Conservation (phyloP, 257 asterid genomes). For the Coffea eugenioides region DNA sequence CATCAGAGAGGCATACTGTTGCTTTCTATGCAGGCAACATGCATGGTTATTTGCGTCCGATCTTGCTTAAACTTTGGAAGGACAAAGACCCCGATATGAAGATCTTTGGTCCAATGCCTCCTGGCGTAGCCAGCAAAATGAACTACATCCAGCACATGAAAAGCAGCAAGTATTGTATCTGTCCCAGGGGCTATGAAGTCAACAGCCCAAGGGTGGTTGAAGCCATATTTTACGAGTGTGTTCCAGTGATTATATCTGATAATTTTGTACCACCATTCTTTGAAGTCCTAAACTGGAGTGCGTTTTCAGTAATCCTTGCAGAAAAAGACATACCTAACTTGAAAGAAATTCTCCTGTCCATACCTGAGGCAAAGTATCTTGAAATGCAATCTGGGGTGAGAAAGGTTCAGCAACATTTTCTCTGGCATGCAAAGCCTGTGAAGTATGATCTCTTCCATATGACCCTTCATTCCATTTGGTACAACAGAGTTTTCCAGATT, state of each 20-base stretch:
- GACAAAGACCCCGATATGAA: conserved; percentile 68
- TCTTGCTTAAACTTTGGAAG: conserved; percentile 68
- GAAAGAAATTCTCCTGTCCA: conserved; percentile 56
- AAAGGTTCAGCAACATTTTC: conserved; percentile 70
- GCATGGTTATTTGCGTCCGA: conserved; percentile 84
- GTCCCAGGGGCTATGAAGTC: conserved; percentile 91
- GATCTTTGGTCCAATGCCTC: conserved; percentile 78
- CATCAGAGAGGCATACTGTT: conserved; percentile 60
- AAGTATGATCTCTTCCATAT: conserved; percentile 87
- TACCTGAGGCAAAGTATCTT: conserved; percentile 55
- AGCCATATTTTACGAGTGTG: conserved; percentile 85
- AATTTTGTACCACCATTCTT: conserved; percentile 92
- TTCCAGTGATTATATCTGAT: conserved; percentile 82
- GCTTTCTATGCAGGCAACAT: conserved; percentile 80
- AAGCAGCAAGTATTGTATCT: conserved; percentile 80
- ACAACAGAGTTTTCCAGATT: conserved; percentile 58
- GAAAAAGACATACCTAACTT: conserved; percentile 70
- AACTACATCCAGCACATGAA: conserved; percentile 79
- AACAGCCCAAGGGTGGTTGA: conserved; percentile 93
- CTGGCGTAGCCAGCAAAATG: conserved; percentile 83
- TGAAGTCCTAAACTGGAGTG: conserved; percentile 75
- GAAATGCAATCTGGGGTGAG: conserved; percentile 69
- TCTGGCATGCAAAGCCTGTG: conserved; percentile 78
- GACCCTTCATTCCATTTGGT: conserved; percentile 95
- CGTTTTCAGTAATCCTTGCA: conserved; percentile 58